Evolutionary conservation across 2,329 filamentous ascomycete species (phyloP), one percentile per base, ranked within the genome.

Genomic region (Ascochyta clinopodiicola): DNA sequence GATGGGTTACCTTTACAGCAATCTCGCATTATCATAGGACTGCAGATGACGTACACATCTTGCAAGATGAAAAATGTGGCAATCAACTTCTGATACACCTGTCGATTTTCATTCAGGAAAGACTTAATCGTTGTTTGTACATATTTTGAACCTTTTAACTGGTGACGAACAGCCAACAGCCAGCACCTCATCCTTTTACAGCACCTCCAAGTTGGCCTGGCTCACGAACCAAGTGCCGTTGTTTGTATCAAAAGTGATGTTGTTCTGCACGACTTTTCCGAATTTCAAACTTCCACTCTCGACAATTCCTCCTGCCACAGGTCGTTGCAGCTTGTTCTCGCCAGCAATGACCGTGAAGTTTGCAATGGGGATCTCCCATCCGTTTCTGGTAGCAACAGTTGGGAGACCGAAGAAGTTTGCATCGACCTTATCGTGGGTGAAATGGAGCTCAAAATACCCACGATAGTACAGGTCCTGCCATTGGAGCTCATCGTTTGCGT

Each of bases 391-490:
- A 22, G 82, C 76, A 5, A 89, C 79, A 1, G 82, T 86, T 0
- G 87, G 87, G 67, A 83, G 67, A 36, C 86, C 88, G 62, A 86
- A 92, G 75, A 82, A 92, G 12, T 80, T 79, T 0, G 88, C 88
- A n/a, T 83, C 78, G 2, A 89, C 79, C 39, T 82, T 76, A 10
- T 87, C 79, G 21, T 61, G 61, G 6, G 61, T 64, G 50, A 90
- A 77, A 43, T 82, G 80, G 36, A 91, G 77, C 67, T 88, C 83
- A 62, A 86, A 91, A 75, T 92, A 92, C 1, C 89, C 89, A 17
- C 88, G 81, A 72, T 91, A 92, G 71, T 89, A 91, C 7, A 86
- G 72, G 53, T 91, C 88, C 63, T 88, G 85, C 89, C 88, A 92
- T 66, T 89, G 86, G 42, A 92, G 77, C 71, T 89, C 86, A 0